These are phyloP conservation scores for Colletotrichum sojae DNA, from an alignment of 2,329 filamentous ascomycete species.

Conservation along the genomic window DNA sequence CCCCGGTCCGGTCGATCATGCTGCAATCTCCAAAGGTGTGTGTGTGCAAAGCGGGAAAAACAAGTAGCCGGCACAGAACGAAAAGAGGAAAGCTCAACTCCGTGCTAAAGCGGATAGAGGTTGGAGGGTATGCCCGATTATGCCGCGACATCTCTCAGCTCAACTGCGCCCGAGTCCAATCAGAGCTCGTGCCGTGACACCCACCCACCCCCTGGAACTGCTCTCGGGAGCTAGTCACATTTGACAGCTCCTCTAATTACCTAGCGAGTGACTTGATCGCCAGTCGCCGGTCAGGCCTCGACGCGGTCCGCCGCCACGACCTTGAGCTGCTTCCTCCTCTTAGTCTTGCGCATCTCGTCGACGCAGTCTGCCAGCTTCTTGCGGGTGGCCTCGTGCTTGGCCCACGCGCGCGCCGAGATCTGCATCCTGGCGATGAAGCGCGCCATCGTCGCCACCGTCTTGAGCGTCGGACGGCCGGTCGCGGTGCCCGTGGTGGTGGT, in stretches of 20 bases:
- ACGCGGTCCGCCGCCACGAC: conserved; percentile 57
- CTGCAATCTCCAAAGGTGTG: not conserved
- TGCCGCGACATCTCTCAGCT: conserved; percentile 32
- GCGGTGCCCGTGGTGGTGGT: conserved; percentile 8
- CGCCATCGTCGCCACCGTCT: conserved; percentile 62
- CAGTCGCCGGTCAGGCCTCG: conserved; percentile 12
- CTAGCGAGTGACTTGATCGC: not conserved
- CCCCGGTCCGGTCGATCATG: not conserved
- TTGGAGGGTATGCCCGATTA: conserved; percentile 9
- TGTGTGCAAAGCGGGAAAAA: conserved; percentile 13
- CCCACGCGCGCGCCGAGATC: conserved; percentile 64
- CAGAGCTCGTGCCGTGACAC: not conserved
- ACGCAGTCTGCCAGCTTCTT: conserved; percentile 63
- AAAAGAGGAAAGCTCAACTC: conserved; percentile 4
- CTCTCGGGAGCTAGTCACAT: no score
- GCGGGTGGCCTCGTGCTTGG: conserved; percentile 65
- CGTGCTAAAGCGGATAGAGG: conserved; percentile 18
- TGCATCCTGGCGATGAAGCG: conserved; percentile 68
- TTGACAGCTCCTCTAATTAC: no score
- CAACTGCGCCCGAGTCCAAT: conserved; percentile 18
- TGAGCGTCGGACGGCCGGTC: conserved; percentile 52
- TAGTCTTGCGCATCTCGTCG: conserved; percentile 61
- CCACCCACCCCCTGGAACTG: no score
- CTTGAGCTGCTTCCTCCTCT: conserved; percentile 57
- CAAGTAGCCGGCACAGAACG: conserved; percentile 7